Base-by-base conservation (phyloP, 2,329 filamentous ascomycete species). In the Lachnellula subtilissima region DNA sequence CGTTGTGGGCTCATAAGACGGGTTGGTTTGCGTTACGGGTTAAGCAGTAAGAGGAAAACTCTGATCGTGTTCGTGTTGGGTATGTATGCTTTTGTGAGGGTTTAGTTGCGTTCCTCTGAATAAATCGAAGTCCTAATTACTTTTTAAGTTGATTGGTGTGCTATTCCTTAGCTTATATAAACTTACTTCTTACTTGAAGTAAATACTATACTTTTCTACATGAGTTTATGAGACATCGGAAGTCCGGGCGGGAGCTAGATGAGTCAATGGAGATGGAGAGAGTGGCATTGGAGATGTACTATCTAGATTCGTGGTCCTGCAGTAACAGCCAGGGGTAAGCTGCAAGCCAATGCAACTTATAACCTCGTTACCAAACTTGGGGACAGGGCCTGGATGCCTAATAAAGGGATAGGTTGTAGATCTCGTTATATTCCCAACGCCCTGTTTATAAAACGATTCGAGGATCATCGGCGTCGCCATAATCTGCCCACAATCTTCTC, bases 311-410 rank as follows among this genome's bases (percentile, higher is more conserved):
- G 35, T 52, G 22, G 50, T 17, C 50, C 25, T 19, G 14, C 50
- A 19, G 40, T 28, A 45, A 28, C 25, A 8, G 25, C 25, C 25
- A 25, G 25, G 49, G 22, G 9, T 45, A 22, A 45, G 14, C 11
- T 25, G 50, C 11, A 51, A 28, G 22, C 49, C 47, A 52, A 52
- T 47, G 28, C 50, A 52, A 23, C 39, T 52, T 23, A 22, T 6
- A 32, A 17, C 32, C 43, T 53, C 51, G 51, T 53, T 53, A 48
- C 51, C 51, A 22, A 46, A 42, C 35, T 12, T 53, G 19, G 15
- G 51, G 51, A 48, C 43, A 45, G 48, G 51, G 51, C 51, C 48
- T 45, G 42, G 11, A 25, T 48, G 28, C 45, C n/a, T 11, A n/a
- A 40, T 19, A 12, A 32, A 46, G 25, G 25, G 7, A 28, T 28